Conservation (phyloP, 2,329 filamentous ascomycete genomes). For the Aspergillus vadensis region DNA sequence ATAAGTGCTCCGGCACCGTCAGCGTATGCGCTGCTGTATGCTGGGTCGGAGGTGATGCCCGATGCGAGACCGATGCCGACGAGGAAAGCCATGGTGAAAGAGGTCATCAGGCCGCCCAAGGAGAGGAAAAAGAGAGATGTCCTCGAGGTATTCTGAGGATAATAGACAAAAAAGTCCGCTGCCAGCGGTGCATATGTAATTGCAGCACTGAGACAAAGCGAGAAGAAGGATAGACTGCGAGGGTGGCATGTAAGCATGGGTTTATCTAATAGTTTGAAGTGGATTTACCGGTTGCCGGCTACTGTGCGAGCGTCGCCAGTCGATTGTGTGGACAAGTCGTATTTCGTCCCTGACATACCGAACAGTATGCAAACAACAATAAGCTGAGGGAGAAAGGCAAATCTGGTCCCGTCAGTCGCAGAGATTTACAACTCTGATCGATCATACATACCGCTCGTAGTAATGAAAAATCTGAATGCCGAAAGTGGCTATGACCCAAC, state of each 20-base stretch:
- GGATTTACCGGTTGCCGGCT: conserved; percentile 47
- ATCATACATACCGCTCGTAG: conserved; percentile 59
- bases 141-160: conserved; percentile 55
- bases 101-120: conserved; percentile 57
- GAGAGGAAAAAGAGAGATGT: conserved; percentile 60
- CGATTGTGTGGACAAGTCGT: conserved; percentile 57
- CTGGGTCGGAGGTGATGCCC: conserved; percentile 54
- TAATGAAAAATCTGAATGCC: conserved; percentile 68
- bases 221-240: conserved; percentile 64
- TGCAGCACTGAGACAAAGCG: conserved; percentile 65
- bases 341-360: conserved; percentile 62
- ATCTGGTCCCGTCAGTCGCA: conserved; percentile 41
- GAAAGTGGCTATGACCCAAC: conserved; percentile 66
- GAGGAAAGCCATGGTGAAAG: conserved; percentile 63
- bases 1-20: conserved; percentile 65
- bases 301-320: conserved; percentile 55
- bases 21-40: conserved; percentile 61
- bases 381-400: conserved; percentile 65
- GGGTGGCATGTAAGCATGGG: conserved; percentile 2
- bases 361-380: conserved; percentile 63
- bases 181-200: conserved; percentile 65
- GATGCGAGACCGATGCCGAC: conserved; percentile 65
- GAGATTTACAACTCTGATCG: neutral
- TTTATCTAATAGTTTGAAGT: too few species aligned
- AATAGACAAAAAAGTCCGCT: conserved; percentile 71